Conservation (phyloP, 1,284 basidiomycete genomes). For the Apiotrichum gamsii region DNA sequence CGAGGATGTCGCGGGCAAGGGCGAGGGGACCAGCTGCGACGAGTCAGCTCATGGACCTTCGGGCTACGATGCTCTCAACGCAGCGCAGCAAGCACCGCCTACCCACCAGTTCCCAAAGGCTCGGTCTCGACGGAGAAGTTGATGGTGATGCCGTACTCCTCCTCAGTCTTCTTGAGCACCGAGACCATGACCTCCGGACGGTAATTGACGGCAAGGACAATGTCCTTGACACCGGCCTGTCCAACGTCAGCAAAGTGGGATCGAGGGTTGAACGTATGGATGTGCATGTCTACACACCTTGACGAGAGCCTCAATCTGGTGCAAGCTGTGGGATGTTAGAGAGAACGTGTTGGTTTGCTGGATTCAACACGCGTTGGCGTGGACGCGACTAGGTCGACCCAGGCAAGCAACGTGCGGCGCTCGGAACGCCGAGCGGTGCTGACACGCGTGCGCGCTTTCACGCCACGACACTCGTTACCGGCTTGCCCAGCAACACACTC, state of each 20-base stretch:
- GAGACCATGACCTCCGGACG: slow-evolving; percentile 54
- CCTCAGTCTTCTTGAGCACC: slow-evolving; percentile 52
- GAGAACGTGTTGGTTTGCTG: too few relatives aligned
- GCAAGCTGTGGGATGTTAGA: slow-evolving; percentile 39
- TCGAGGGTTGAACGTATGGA: too few relatives aligned
- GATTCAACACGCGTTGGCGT: too few relatives aligned
- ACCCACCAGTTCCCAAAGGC: slow-evolving; percentile 52
- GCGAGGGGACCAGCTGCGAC: slow-evolving; percentile 52
- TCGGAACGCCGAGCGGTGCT: too few relatives aligned
- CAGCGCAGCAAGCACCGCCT: too few relatives aligned
- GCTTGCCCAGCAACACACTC: too few relatives aligned
- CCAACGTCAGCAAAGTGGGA: slow-evolving; percentile 3
- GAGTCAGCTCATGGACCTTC: not conserved
- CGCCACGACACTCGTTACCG: too few relatives aligned
- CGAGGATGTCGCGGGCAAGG: slow-evolving; percentile 51
- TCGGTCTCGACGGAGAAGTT: slow-evolving; percentile 54
- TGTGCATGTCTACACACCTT: slow-evolving; percentile 44
- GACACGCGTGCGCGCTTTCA: too few relatives aligned
- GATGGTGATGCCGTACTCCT: slow-evolving; percentile 53
- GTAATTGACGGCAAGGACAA: slow-evolving; percentile 54
- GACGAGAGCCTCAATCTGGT: slow-evolving; percentile 54
- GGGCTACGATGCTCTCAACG: too few relatives aligned
- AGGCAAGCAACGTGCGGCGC: too few relatives aligned
- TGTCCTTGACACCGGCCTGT: slow-evolving; percentile 53
- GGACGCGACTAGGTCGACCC: too few relatives aligned